phyloP scores from a whole-genome alignment of 257 asterid genomes.

The Solanum appendiculatum region DNA sequence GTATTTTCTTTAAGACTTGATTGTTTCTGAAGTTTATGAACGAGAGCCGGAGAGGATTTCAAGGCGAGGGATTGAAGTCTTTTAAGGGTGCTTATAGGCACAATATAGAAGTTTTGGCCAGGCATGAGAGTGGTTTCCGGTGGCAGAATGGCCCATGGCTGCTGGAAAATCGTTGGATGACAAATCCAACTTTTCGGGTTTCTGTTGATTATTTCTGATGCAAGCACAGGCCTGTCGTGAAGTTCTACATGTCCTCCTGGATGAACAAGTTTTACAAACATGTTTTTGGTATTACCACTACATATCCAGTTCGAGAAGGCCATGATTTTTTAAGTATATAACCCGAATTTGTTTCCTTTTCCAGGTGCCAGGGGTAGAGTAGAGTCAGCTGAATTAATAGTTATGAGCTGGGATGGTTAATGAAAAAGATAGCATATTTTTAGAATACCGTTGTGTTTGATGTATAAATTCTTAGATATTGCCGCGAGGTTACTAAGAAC shows the following conservation, averaged over 20 bases:
- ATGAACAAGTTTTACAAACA: constrained; percentile 53
- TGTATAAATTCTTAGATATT: neutral
- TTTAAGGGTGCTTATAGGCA: constrained; percentile 44
- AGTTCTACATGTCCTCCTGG: constrained; percentile 74
- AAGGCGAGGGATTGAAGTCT: constrained; percentile 28
- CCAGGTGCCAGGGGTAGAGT: neutral
- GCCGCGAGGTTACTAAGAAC: neutral
- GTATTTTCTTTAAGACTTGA: neutral
- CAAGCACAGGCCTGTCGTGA: constrained; percentile 50
- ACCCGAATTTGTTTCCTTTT: neutral
- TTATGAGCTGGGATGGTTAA: neutral
- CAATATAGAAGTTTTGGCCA: constrained; percentile 50
- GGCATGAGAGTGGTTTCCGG: constrained; percentile 47
- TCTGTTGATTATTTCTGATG: constrained; percentile 37
- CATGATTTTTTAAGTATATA: constrained; percentile 10
- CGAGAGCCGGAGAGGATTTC: constrained; percentile 3
- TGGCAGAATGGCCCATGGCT: constrained; percentile 41
- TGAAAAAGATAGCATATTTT: neutral
- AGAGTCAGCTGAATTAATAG: neutral
- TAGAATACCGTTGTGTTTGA: neutral
- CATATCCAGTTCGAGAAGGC: constrained; percentile 39
- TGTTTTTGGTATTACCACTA: constrained; percentile 20
- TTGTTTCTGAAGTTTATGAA: neutral
- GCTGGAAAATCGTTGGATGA: constrained; percentile 47
- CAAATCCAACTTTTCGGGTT: constrained; percentile 56